These are phyloP conservation scores for Fraxinus quadrangulata DNA, from an alignment of 257 asterid species.

Conservation along the genomic window DNA sequence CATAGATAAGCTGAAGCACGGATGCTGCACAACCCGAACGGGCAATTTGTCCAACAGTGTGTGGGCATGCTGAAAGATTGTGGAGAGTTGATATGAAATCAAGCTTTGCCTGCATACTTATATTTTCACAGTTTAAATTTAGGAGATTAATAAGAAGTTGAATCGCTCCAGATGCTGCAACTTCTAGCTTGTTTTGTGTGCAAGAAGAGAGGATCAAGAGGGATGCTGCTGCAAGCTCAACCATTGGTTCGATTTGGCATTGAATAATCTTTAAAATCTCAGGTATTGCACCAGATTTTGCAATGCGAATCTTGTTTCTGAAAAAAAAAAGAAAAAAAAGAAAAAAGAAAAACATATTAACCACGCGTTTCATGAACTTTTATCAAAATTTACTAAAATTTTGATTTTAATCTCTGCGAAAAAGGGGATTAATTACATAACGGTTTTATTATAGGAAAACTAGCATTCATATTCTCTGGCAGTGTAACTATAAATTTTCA, in stretches of 20 bases:
- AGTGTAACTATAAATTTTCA: no score
- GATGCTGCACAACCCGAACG: conserved; percentile 44
- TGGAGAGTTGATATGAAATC: conserved; percentile 67
- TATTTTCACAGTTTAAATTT: conserved; percentile 33
- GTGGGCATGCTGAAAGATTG: conserved; percentile 60
- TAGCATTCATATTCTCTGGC: no score
- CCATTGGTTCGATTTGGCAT: conserved; percentile 44
- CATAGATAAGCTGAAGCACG: conserved; percentile 39
- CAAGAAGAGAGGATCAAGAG: conserved; percentile 70
- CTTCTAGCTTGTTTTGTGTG: conserved; percentile 57
- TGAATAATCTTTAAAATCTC: conserved; percentile 51
- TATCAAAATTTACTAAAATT: no score
- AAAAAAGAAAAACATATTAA: no score
- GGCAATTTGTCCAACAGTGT: conserved; percentile 45
- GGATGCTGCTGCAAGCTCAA: conserved; percentile 58
- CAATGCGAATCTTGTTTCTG: conserved; percentile 67
- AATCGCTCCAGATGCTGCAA: conserved; percentile 66
- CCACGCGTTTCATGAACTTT: no score
- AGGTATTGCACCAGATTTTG: conserved; percentile 59
- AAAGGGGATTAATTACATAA: no score
- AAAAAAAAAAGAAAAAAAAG: neutral
- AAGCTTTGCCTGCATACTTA: conserved; percentile 52
- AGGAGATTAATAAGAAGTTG: conserved; percentile 48
- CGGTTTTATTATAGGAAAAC: neutral
- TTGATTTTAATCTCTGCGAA: no score